Base-by-base conservation (phyloP, 257 asterid species). In the Ligustrum vulgare region DNA sequence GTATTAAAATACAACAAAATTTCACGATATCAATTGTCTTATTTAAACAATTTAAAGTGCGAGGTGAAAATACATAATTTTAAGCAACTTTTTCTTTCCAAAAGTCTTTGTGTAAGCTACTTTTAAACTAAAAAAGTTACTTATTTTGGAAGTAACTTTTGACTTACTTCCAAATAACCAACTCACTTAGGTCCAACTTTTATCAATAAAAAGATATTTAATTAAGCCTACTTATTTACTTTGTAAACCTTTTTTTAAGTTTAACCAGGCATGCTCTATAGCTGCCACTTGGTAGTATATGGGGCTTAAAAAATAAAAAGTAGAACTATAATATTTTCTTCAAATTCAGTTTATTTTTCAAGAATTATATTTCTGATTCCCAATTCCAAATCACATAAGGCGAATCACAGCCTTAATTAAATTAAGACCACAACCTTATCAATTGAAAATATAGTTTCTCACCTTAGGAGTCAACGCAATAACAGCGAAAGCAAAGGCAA, bases 381-480 rank as follows among this genome's bases (percentile, higher is more conserved):
- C 25, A 45, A 16, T 36, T 36, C 41, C 41, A 35, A 35, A 35
- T 51, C 60, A 51, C 60, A 15, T 15, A 5, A 51, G 60, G 23
- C 62, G 10, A 51, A 18, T 15, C 1, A 51, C 25, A 1, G 62
- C 62, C 6, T 54, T n/a, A 54, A 54, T n/a, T 2, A 54, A n/a
- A n/a, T 54, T 54, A 16, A 54, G 25, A 54, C 9, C n/a, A 54
- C 63, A 54, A 54, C 10, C 63, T 54, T n/a, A 54, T 6, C 12
- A 5, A 25, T 54, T n/a, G 25, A 60, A 58, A 10, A 56, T 9
- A 56, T 10, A 51, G 16, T 71, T 51, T 68, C 75, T 84, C 83
- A 94, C 99, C 96, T 81, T 79, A 36, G 98, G 99, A 82, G 89
- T 96, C 76, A 95, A 85, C 4, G 99, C 98, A 3, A 95, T 80